Base-by-base conservation (phyloP, 2,329 filamentous ascomycete genomes). In the Periconia macrospinosa region DNA sequence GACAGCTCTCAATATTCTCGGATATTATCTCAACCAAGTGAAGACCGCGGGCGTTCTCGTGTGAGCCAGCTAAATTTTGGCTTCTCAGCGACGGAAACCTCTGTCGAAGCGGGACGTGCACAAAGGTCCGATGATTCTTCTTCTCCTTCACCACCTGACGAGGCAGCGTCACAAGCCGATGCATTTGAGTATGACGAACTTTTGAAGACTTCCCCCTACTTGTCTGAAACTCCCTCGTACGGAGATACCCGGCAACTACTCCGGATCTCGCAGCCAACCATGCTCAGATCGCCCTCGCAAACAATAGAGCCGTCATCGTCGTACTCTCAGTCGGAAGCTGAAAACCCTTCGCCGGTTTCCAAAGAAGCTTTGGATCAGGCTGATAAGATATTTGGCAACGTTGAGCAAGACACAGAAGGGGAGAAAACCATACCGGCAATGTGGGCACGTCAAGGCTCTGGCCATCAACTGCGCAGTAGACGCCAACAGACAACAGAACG, bases 221-320 rank as follows among this genome's bases (percentile, higher is more conserved):
- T 68, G 40, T 68, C 69, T 0, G 54, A 61, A 9, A 52, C 30
- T 30, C 69, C 69, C 23, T 74, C 72, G 6, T 74, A 74, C 48
- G 72, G 69, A 27, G 69, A 73, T 47, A 74, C 71, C 17, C 67
- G 61, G 2, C 58, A 70, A 15, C 58, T 74, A 6, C 55, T 74
- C 5, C 61, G 60, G 23, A 52, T 70, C 11, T 60, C 64, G 15
- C 59, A 57, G 15, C 54, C 58, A 3, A 53, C 23, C 23, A 8
- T 54, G 11, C 17, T 20, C 15, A 43, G 30, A n/a, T 47, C 50
- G 11, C 20, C 30, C 8, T 19, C 37, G 27, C 17, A 41, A 15
- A 35, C n/a, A 18, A 48, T 63, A 1, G 57, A 62, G 35, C 56
- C 61, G 2, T 71, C 67, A 6, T 72, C 63, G 2, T 69, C 64